Evolutionary conservation across 768 basidiomycete genomes (phyloP).

Genomic region (Postia placenta): DNA sequence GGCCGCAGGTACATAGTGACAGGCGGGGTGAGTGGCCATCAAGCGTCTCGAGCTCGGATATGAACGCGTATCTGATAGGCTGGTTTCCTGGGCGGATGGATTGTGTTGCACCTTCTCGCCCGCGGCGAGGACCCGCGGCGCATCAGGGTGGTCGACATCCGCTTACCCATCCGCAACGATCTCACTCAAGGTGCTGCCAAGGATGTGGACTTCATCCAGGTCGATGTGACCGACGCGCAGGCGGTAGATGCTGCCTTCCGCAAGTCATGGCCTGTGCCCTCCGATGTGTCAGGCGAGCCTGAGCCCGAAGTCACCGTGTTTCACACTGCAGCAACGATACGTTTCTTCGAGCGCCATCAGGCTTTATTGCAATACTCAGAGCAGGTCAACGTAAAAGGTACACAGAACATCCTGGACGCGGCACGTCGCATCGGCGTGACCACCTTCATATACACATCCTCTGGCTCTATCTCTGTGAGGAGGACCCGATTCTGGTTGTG

Average conservation of each 20-base stretch:
- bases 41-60: neutral
- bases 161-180: constrained; percentile 51
- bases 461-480: constrained; percentile 56
- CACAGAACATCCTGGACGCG: constrained; percentile 59
- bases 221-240: constrained; percentile 48
- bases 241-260: constrained; percentile 57
- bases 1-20: constrained; percentile 72
- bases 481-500: constrained; percentile 59
- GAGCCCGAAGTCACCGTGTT: constrained; percentile 56
- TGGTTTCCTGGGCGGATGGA: constrained; percentile 77
- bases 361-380: constrained; percentile 47
- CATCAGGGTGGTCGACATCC: constrained; percentile 65
- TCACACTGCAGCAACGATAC: constrained; percentile 73
- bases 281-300: constrained; percentile 16
- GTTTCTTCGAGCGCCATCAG: constrained; percentile 63
- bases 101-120: constrained; percentile 58
- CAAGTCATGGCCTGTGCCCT: constrained; percentile 48
- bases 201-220: constrained; percentile 50
- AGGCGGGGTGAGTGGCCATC: constrained; percentile 53
- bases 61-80: constrained; percentile 34
- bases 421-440: constrained; percentile 48
- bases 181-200: constrained; percentile 45
- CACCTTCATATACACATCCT: constrained; percentile 67
- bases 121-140: constrained; percentile 64
- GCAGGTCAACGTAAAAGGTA: constrained; percentile 61